Percentiles rank a stretch among this genome's conserved stretches.
Evolutionary conservation across 768 basidiomycete genomes (phyloP).

Genomic region (Boletales sp.): DNA sequence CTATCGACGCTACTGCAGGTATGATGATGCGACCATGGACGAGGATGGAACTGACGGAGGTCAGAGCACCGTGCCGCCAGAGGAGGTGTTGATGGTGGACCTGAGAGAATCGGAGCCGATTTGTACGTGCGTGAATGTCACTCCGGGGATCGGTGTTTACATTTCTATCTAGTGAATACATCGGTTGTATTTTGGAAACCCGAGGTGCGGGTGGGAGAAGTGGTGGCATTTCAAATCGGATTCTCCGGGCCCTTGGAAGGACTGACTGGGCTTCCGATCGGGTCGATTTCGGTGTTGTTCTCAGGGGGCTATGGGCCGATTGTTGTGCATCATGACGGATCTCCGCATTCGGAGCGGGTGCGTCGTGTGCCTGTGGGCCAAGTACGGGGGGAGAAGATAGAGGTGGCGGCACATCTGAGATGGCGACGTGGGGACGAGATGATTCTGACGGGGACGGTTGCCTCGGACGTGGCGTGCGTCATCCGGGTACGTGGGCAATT

Average conservation of each 20-base stretch:
- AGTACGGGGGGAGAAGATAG: slow-evolving; percentile 37
- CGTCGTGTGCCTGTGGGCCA: slow-evolving; percentile 41
- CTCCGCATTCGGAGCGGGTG: slow-evolving; percentile 11
- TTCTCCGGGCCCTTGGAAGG: slow-evolving; percentile 50
- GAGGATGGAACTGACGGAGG: background rate
- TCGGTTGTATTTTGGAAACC: slow-evolving; percentile 68
- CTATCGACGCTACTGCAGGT: slow-evolving; percentile 73
- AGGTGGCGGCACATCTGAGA: slow-evolving; percentile 42
- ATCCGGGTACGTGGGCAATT: slow-evolving; percentile 46
- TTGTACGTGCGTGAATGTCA: slow-evolving; percentile 41
- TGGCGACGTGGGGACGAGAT: slow-evolving; percentile 55
- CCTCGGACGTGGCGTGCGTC: slow-evolving; percentile 45
- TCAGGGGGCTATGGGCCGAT: slow-evolving; percentile 47
- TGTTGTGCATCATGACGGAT: slow-evolving; percentile 43
- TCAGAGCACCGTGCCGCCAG: slow-evolving; percentile 72
- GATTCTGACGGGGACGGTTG: slow-evolving; percentile 59
- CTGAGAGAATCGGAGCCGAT: slow-evolving; percentile 60
- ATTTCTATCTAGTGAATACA: slow-evolving; percentile 50
- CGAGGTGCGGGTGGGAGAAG: slow-evolving; percentile 56
- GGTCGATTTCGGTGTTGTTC: slow-evolving; percentile 58
- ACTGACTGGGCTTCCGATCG: slow-evolving; percentile 59
- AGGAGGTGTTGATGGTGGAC: slow-evolving; percentile 57
- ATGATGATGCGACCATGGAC: slow-evolving; percentile 2
- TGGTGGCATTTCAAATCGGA: slow-evolving; percentile 71
- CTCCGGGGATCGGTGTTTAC: slow-evolving; percentile 4